Conservation (phyloP, 2,329 filamentous ascomycete species). For the Fusarium fujikuroi region DNA sequence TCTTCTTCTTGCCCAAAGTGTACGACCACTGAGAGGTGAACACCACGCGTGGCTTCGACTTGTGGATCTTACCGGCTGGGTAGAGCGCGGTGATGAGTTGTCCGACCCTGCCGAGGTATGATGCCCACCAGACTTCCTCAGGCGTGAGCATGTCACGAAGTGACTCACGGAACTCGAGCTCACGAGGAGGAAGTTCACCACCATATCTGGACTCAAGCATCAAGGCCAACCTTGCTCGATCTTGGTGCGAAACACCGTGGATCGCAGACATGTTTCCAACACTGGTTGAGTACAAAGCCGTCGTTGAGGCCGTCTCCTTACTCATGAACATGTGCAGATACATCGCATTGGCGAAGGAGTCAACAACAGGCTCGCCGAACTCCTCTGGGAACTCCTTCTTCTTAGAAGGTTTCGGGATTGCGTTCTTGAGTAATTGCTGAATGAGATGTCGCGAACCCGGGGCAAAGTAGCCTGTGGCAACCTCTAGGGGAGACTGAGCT, state of each 20-base stretch:
- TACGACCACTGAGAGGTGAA: constrained; percentile 55
- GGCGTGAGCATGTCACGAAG: constrained; percentile 64
- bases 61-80: constrained; percentile 64
- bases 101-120: constrained; percentile 70
- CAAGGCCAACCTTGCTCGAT: constrained; percentile 70
- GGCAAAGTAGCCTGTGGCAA: constrained; percentile 66
- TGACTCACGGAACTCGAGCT: constrained; percentile 63
- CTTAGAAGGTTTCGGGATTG: constrained; percentile 54
- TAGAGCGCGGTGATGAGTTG: constrained; percentile 68
- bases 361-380: constrained; percentile 59
- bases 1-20: constrained; percentile 52
- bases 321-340: constrained; percentile 62
- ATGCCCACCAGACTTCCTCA: constrained; percentile 71
- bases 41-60: constrained; percentile 52
- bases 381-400: constrained; percentile 50
- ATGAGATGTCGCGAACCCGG: constrained; percentile 59
- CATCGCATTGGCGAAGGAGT: constrained; percentile 68
- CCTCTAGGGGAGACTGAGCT: constrained; percentile 66
- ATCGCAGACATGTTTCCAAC: constrained; percentile 69
- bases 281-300: constrained; percentile 71
- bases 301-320: constrained; percentile 65
- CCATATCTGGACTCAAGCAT: constrained; percentile 73
- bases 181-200: constrained; percentile 68
- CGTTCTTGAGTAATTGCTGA: constrained; percentile 57
- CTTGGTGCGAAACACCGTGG: constrained; percentile 70